Base-by-base conservation (phyloP, 2,329 filamentous ascomycete species). In the Pestalotiopsis sp. region DNA sequence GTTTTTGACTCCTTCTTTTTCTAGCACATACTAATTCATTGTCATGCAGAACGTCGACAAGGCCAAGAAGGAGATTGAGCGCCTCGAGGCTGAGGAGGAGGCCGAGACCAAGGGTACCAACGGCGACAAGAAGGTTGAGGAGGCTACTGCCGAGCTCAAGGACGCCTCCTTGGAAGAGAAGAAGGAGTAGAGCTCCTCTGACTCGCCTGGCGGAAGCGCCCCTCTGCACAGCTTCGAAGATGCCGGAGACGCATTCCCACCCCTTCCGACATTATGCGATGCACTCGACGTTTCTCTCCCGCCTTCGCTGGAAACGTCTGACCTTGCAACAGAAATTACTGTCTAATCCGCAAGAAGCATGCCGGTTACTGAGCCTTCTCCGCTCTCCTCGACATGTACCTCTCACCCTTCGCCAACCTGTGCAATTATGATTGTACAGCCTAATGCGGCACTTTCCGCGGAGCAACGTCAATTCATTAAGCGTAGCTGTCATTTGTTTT, bases 31-130 rank as follows among this genome's bases (percentile, higher is more conserved):
- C 76, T 82, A 76, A 82, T 69, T 7, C 6, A 35, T 38, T 7
- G 7, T 52, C 30, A 55, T 35, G 4, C 39, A 98, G 96, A 99
- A 99, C 86, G 91, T 98, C 70, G 93, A 94, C 71, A 97, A 98
- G 82, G 96, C 96, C 70, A 92, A 97, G 85, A 95, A 95, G 81
- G 94, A 98, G 81, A 97, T 99, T 71, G 93, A 94, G 78, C 90
- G 91, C 73, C 88, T 98, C 67, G 95, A 98, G 78, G 89, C 90
- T 67, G 84, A 87, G 71, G 87, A 88, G 75, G 81, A 83, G 66
- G 83, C 81, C 70, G 85, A 85, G 71, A 81, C 79, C 72, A 85
- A 82, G 73, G 80, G 78, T 71, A 75, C 72, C 72, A 83, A 83
- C 76, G 84, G 79, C 69, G 83, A 85, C 71, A 83, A 83, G 68